phyloP scores from a whole-genome alignment of 768 basidiomycete genomes.

The Ramaria rubella region DNA sequence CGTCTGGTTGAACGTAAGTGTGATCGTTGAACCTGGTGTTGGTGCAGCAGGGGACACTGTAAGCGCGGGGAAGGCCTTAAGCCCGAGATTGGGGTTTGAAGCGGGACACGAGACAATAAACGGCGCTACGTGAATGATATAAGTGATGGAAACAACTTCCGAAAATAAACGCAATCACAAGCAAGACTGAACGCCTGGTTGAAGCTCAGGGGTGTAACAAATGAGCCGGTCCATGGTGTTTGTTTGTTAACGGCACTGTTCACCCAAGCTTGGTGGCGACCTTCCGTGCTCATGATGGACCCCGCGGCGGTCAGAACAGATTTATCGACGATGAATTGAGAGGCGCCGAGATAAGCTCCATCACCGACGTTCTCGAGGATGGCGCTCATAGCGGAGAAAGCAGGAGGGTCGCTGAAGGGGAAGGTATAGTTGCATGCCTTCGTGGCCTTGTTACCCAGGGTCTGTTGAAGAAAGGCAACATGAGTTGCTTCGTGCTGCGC shows the following conservation, averaged over 20 bases:
- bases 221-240: constrained; percentile 41
- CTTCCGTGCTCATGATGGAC: constrained; percentile 52
- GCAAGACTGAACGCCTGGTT: constrained; percentile 43
- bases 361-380: constrained; percentile 48
- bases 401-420: constrained; percentile 36
- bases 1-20: constrained; percentile 20
- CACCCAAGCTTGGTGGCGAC: constrained; percentile 48
- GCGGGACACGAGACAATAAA: constrained; percentile 46
- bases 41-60: constrained; percentile 26
- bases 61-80: constrained; percentile 42
- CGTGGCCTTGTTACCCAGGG: constrained; percentile 30
- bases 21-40: constrained; percentile 25
- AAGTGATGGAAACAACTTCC: background rate
- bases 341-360: constrained; percentile 54
- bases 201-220: constrained; percentile 39
- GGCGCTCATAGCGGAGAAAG: constrained; percentile 40
- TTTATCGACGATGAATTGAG: constrained; percentile 34
- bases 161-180: background rate
- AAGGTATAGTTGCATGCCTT: constrained; percentile 37
- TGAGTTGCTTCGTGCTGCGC: constrained; percentile 37
- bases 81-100: constrained; percentile 42
- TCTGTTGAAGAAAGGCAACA: constrained; percentile 30
- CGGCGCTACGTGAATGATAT: constrained; percentile 5
- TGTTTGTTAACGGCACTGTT: constrained; percentile 33
- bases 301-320: constrained; percentile 47